Percentiles rank a stretch among this genome's conserved stretches.
phyloP scores from a whole-genome alignment of 805 yeast species.

The Kodamaea hsintzibuensis region DNA sequence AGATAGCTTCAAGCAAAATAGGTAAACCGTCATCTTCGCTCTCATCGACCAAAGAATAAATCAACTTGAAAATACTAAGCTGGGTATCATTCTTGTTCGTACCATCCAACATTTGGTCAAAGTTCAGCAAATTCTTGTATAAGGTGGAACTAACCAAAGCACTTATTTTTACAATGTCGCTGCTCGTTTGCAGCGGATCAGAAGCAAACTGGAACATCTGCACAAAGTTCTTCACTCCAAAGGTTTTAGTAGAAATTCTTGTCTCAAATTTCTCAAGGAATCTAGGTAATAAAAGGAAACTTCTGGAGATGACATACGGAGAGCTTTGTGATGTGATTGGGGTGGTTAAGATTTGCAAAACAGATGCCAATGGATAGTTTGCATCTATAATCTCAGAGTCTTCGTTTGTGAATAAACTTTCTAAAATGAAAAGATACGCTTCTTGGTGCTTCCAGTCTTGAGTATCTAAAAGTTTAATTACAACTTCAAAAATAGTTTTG shows the following conservation, averaged over 20 bases:
- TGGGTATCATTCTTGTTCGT: constrained; percentile 24
- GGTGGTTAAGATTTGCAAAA: constrained; percentile 9
- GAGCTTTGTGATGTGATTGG: constrained; percentile 18
- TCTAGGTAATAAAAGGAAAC: constrained; percentile 55
- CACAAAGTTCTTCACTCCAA: constrained; percentile 31
- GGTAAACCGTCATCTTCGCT: constrained; percentile 83
- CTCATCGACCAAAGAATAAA: constrained; percentile 50
- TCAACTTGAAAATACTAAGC: constrained; percentile 36
- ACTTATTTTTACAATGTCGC: constrained; percentile 27
- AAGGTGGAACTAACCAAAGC: constrained; percentile 55
- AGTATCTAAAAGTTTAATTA: neutral
- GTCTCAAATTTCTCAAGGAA: constrained; percentile 53
- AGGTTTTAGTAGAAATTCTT: constrained; percentile 26
- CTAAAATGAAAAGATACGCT: constrained; percentile 41
- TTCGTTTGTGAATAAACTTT: constrained; percentile 44
- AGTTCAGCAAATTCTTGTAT: constrained; percentile 37
- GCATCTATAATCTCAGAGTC: constrained; percentile 22
- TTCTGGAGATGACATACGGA: constrained; percentile 46
- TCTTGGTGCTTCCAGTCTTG: constrained; percentile 37
- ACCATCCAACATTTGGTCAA: constrained; percentile 12
- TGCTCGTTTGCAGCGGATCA: constrained; percentile 10
- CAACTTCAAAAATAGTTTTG: constrained; percentile 6
- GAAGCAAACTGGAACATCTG: constrained; percentile 29
- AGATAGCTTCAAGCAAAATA: constrained; percentile 67
- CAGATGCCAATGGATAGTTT: constrained; percentile 9